phyloP scores from a whole-genome alignment of 1,139 yeast genomes.

The Pichia sp. region DNA sequence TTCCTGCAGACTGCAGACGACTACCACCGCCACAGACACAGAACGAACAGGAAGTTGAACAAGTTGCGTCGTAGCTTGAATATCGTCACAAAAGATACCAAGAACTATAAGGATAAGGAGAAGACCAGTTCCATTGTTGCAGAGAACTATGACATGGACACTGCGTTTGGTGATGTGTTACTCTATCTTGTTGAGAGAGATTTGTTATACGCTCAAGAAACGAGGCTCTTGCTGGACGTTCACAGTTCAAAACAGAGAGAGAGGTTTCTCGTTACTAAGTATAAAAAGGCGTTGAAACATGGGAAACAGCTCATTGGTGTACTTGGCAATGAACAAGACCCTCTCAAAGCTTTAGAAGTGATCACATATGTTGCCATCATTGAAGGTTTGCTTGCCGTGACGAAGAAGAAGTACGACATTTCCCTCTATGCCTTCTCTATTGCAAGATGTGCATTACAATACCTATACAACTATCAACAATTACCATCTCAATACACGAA shows the following conservation, averaged over 20 bases:
- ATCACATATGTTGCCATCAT: constrained; percentile 52
- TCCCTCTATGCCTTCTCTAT: constrained; percentile 50
- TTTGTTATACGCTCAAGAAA: constrained; percentile 60
- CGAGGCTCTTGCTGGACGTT: constrained; percentile 50
- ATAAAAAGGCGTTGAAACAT: constrained; percentile 53
- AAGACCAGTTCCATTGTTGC: constrained; percentile 35
- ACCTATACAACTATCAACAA: constrained; percentile 29
- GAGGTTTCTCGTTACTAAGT: constrained; percentile 55
- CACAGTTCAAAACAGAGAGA: constrained; percentile 42
- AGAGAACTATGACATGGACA: constrained; percentile 42
- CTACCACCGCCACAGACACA: constrained; percentile 42
- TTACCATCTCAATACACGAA: constrained; percentile 20
- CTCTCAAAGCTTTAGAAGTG: constrained; percentile 44
- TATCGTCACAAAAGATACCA: constrained; percentile 53
- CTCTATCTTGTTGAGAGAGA: constrained; percentile 62
- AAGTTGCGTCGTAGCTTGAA: constrained; percentile 51
- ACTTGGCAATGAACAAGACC: constrained; percentile 26
- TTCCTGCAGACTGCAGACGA: constrained; percentile 36
- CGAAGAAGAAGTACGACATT: constrained; percentile 49
- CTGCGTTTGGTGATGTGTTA: constrained; percentile 40
- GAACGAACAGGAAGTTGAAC: constrained; percentile 40
- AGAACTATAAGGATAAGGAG: constrained; percentile 41
- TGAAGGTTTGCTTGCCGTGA: constrained; percentile 52
- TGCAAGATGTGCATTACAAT: constrained; percentile 57
- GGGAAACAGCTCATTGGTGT: constrained; percentile 39